These are phyloP conservation scores for Globisporangium megalacanthum DNA, from an alignment of 352 stramenopile genomes.

Conservation along the genomic window DNA sequence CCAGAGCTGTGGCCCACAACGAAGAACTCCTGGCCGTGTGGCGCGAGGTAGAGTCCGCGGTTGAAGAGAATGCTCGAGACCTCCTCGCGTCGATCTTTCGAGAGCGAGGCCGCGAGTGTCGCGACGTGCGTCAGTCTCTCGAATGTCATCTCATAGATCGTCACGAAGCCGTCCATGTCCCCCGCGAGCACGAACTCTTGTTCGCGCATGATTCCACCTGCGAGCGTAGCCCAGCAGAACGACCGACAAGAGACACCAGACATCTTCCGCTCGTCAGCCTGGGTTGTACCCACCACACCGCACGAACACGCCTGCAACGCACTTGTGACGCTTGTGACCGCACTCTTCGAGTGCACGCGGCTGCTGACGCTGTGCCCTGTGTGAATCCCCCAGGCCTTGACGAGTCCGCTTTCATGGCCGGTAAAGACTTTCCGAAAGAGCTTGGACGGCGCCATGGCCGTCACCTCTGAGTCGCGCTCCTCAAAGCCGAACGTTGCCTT, in stretches of 20 bases:
- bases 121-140: constrained; percentile 23
- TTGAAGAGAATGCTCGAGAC: constrained; percentile 50
- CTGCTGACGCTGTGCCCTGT: constrained; percentile 40
- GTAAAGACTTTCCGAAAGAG: constrained; percentile 55
- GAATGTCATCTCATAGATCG: constrained; percentile 47
- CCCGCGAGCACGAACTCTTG: constrained; percentile 57
- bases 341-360: constrained; percentile 19
- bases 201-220: constrained; percentile 42
- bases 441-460: constrained; percentile 43
- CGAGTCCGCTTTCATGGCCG: constrained; percentile 40
- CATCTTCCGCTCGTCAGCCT: too few species aligned
- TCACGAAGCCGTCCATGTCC: constrained; percentile 39
- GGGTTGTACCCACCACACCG: too few species aligned
- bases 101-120: constrained; percentile 7
- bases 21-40: constrained; percentile 46
- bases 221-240: neutral
- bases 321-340: constrained; percentile 50
- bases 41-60: constrained; percentile 33
- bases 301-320: constrained; percentile 1
- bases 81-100: constrained; percentile 34
- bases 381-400: constrained; percentile 66
- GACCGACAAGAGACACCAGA: neutral
- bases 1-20: constrained; percentile 47
- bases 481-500: constrained; percentile 58
- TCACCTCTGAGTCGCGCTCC: constrained; percentile 59